Evolutionary conservation across 371 early-diverging fungal species (phyloP).

Genomic region (Mucor velutinosus): DNA sequence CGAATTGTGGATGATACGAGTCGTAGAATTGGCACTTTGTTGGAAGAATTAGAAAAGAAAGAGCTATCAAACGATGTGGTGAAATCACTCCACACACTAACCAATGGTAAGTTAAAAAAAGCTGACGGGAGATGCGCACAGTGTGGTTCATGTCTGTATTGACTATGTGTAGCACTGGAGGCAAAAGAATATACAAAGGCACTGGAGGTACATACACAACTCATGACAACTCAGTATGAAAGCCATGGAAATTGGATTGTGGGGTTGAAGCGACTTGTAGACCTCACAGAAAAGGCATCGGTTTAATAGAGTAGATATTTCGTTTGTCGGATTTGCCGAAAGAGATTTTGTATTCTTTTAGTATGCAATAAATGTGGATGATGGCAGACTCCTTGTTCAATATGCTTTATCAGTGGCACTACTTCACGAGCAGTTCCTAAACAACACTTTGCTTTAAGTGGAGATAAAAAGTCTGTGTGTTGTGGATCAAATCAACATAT

Average conservation of each 20-base stretch:
- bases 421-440: not conserved
- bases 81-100: slow-evolving; percentile 37
- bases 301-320: not conserved
- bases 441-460: too few relatives aligned
- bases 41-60: slow-evolving; percentile 57
- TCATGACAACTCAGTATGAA: slow-evolving; percentile 67
- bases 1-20: slow-evolving; percentile 63
- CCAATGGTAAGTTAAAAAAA: slow-evolving; percentile 37
- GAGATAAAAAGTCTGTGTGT: too few relatives aligned
- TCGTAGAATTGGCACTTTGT: slow-evolving; percentile 51
- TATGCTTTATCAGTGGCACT: not conserved
- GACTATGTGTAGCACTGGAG: slow-evolving; percentile 16
- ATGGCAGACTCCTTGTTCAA: not conserved
- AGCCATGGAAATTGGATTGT: slow-evolving; percentile 68
- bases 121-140: not conserved
- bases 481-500: too few relatives aligned
- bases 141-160: not conserved
- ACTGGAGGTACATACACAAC: slow-evolving; percentile 55
- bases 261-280: slow-evolving; percentile 68
- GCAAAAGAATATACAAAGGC: slow-evolving; percentile 42
- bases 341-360: too few relatives aligned
- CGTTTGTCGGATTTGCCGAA: not conserved
- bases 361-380: not conserved
- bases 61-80: slow-evolving; percentile 51
- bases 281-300: slow-evolving; percentile 37